These are phyloP conservation scores for Licmophora abbreviata DNA, from an alignment of 108 stramenopile species.

Conservation along the genomic window DNA sequence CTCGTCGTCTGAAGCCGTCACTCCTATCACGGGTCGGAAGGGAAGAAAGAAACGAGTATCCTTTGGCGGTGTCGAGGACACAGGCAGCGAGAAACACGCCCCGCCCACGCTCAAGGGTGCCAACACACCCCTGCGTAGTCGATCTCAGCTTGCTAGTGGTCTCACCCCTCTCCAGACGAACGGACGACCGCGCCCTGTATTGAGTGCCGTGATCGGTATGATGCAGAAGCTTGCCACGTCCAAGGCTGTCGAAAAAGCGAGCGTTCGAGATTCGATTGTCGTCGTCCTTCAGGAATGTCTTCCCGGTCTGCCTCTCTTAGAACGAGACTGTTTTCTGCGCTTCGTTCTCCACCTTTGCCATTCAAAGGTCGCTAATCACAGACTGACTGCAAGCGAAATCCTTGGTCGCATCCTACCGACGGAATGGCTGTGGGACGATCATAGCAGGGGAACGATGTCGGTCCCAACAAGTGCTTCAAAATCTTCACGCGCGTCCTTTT, in stretches of 20 bases:
- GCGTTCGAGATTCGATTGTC: conserved; percentile 26
- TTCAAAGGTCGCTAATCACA: conserved; percentile 69
- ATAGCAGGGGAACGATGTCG: conserved; percentile 10
- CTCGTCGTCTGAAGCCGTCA: background rate
- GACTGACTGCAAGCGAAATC: conserved; percentile 59
- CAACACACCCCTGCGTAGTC: conserved; percentile 15
- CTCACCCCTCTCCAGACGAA: background rate
- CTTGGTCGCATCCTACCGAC: conserved; percentile 41
- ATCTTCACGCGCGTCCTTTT: background rate
- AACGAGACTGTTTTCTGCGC: conserved; percentile 40
- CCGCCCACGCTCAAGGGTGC: conserved; percentile 10
- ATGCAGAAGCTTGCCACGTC: conserved; percentile 66
- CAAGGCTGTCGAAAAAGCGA: conserved; percentile 56
- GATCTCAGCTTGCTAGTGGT: conserved; percentile 2
- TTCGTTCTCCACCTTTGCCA: conserved; percentile 51
- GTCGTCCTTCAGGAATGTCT: conserved; percentile 31
- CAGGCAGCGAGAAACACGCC: background rate
- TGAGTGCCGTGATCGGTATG: conserved; percentile 52
- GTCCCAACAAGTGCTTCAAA: conserved; percentile 6
- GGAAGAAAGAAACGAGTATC: conserved; percentile 9
- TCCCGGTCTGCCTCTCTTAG: conserved; percentile 32
- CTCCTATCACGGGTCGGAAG: background rate
- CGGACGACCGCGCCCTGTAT: conserved; percentile 22
- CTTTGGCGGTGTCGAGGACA: conserved; percentile 1
- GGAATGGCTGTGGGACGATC: conserved; percentile 52